Evolutionary conservation across 805 yeast genomes (phyloP), one percentile per base, ranked within the genome.

Genomic region (Starmerella geochares): DNA sequence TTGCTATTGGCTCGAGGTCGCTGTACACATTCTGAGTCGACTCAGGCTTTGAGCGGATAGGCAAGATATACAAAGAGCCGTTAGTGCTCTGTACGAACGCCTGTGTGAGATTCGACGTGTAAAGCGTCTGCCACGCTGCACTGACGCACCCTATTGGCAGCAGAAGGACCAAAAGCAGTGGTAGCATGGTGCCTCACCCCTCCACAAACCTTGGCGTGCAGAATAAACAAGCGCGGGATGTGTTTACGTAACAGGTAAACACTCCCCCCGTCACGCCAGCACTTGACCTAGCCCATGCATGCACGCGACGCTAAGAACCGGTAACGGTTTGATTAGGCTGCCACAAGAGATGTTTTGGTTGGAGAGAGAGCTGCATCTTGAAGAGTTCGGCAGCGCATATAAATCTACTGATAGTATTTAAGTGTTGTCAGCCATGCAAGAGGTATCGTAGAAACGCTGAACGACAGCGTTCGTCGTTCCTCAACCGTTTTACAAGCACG

Each of bases 61-160:
- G 48, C 38, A 59, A 42, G 14, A 49, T 28, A 38, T 48, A 58
- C 3, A 58, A 49, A 16, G 56, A 38, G 5, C 61, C 61, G 36
- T 56, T 54, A 13, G 45, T 36, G 33, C 51, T 47, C 36, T 56
- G 55, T 3, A 60, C 28, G 40, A 50, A 60, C 2, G 56, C 63
- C 10, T 20, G 20, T 6, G 60, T 32, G 37, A 42, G 46, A 27
- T 59, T 58, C n/a, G 57, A 36, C 14, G 51, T 45, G 50, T 60
- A 59, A 4, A 59, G 51, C 14, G 56, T 51, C 35, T 57, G 54
- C 61, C 62, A 54, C 14, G 21, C 42, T 1, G 53, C 51, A 11
- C 17, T 4, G 39, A 38, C 48, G 11, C 17, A 17, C 8, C 24
- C 20, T 19, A 49, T 8, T 21, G 24, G 27, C 20, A 24, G 25